A percentile compares a stretch with the other conserved stretches of the same genome.
Evolutionary conservation across 352 stramenopile genomes (phyloP).

Genomic region (Thalassiosira ordinaria): DNA sequence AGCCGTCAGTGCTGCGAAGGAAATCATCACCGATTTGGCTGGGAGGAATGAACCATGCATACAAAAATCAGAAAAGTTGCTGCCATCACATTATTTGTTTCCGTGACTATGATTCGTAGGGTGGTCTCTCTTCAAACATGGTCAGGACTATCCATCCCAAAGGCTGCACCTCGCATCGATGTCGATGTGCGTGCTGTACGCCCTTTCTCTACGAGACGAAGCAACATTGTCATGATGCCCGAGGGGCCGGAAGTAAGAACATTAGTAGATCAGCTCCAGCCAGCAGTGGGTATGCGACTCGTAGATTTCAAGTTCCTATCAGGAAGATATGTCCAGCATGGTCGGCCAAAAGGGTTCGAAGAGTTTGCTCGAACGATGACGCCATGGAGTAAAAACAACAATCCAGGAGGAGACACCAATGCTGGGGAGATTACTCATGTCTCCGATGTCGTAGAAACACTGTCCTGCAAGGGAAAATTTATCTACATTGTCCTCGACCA

Average conservation of each 20-base stretch:
- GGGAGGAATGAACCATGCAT: too few species aligned
- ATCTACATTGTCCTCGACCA: slow-evolving; percentile 81
- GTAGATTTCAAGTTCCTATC: slow-evolving; percentile 77
- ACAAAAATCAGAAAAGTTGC: too few species aligned
- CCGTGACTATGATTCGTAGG: neutral
- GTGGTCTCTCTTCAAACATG: slow-evolving; percentile 15
- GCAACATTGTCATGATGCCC: slow-evolving; percentile 78
- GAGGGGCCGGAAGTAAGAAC: slow-evolving; percentile 84
- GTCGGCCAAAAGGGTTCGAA: slow-evolving; percentile 65
- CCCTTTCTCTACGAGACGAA: slow-evolving; percentile 31
- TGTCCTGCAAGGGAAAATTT: slow-evolving; percentile 85
- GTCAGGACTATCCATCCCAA: neutral
- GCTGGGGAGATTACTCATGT: slow-evolving; percentile 3
- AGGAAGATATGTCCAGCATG: slow-evolving; percentile 72
- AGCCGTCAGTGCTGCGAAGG: too few species aligned
- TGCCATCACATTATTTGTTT: slow-evolving; percentile 6
- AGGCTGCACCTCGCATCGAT: neutral
- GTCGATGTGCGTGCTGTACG: slow-evolving; percentile 5
- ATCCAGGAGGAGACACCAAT: slow-evolving; percentile 6
- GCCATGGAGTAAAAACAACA: slow-evolving; percentile 5
- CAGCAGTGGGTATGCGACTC: slow-evolving; percentile 67
- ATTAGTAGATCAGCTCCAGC: slow-evolving; percentile 77
- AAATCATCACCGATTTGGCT: too few species aligned
- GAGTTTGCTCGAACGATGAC: slow-evolving; percentile 81
- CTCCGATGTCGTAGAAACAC: slow-evolving; percentile 67